Conservation (phyloP, 2,329 filamentous ascomycete species). For the Pseudomassariella vexata region DNA sequence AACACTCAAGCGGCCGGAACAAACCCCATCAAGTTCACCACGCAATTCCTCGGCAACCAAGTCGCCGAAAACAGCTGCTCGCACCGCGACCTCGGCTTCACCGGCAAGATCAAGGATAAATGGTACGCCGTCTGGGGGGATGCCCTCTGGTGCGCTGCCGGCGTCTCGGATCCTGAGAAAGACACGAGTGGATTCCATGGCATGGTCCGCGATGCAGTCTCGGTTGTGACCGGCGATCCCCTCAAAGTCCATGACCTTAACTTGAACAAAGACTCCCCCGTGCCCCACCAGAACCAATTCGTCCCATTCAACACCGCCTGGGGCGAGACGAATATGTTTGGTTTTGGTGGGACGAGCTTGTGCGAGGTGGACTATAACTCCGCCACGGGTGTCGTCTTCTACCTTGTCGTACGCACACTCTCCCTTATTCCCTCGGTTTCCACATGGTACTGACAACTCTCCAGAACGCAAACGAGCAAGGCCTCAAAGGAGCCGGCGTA, state of each 20-base stretch:
- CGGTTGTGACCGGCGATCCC: constrained; percentile 26
- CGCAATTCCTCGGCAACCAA: constrained; percentile 29
- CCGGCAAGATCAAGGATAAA: constrained; percentile 25
- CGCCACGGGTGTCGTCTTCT: constrained; percentile 26
- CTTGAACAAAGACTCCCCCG: constrained; percentile 26
- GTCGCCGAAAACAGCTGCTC: constrained; percentile 29
- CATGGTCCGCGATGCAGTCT: constrained; percentile 32
- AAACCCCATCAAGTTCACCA: constrained; percentile 26
- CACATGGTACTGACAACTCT: too few relatives aligned
- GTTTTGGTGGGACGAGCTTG: constrained; percentile 33
- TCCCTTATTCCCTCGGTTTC: too few relatives aligned
- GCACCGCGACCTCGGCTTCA: constrained; percentile 30
- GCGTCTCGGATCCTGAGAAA: constrained; percentile 22
- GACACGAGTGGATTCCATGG: constrained; percentile 30
- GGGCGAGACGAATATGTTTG: constrained; percentile 28
- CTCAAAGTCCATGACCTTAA: constrained; percentile 29
- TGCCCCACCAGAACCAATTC: constrained; percentile 27
- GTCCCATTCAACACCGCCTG: constrained; percentile 27
- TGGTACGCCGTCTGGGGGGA: constrained; percentile 34
- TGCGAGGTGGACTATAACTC: constrained; percentile 24
- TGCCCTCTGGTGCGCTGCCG: constrained; percentile 27
- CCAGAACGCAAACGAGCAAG: constrained; percentile 24
- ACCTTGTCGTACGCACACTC: constrained; percentile 31
- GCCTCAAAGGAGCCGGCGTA: constrained; percentile 29
- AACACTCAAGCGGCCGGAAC: constrained; percentile 29